Base-by-base conservation (phyloP, 169 alveolate species). In the Cryptosporidium sp. region DNA sequence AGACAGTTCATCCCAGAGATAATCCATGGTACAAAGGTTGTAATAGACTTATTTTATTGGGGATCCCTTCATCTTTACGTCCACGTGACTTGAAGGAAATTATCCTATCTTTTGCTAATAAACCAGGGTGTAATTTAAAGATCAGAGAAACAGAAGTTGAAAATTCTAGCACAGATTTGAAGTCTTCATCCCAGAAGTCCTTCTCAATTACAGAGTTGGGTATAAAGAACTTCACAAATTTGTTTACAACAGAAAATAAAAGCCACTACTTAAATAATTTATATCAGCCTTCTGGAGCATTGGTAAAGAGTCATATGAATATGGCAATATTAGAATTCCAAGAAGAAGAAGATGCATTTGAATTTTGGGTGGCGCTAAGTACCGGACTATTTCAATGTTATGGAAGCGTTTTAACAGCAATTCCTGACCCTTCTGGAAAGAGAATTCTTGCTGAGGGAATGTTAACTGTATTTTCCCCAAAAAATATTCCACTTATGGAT, bases 1-100 rank as follows among this genome's bases (percentile, higher is more conserved):
- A 65, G 2, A 29, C 69, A 10, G 58, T 80, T 9, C 72, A 67
- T 33, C 89, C 89, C 16, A 61, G 65, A 23, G 89, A 80, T 29
- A 80, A 80, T 39, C 89, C 89, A 23, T 80, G 89, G 89, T 80
- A 80, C 70, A 62, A 60, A 18, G 89, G 89, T 21, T 80, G 89
- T 23, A 80, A 10, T 7, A 80, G 23, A 7, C 65, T 80, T 6
- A 60, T 80, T 26, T 33, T 80, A 21, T 23, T 62, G 31, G 89
- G 89, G 16, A 26, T 80, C 4, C 89, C 89, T 18, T 62, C 89
- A 31, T 80, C 21, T 44, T 80, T 80, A n/a, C 53, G 39, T 18
- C n/a, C 65, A 42, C 1, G 29, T 26, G 89, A 80, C 14, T n/a
- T 80, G 14, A 48, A 23, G 18, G 67, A 65, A 8, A 80, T 80